Percentiles rank a stretch among this genome's conserved stretches.
phyloP scores from a whole-genome alignment of 1,139 yeast species.

The Lipomyces yarrowii region DNA sequence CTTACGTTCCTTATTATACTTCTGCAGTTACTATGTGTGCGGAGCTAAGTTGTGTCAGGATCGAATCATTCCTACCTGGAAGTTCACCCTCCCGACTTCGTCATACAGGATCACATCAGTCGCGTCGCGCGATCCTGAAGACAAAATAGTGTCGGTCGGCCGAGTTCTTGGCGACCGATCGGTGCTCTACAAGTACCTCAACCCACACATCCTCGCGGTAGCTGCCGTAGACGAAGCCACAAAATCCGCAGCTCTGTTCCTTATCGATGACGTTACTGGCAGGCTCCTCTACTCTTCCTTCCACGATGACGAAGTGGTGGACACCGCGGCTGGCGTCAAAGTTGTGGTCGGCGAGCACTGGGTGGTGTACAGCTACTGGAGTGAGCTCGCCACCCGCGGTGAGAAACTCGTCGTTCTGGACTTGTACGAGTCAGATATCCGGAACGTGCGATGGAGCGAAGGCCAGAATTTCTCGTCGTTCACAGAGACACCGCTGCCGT shows the following conservation, averaged over 20 bases:
- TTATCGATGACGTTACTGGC: conserved; percentile 75
- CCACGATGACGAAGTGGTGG: conserved; percentile 44
- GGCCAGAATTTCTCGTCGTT: conserved; percentile 44
- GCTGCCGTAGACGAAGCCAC: conserved; percentile 48
- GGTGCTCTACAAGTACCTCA: conserved; percentile 80
- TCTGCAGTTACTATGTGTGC: not conserved
- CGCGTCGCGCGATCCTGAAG: conserved; percentile 48
- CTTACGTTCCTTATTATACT: too few relatives aligned
- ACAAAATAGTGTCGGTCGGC: conserved; percentile 66
- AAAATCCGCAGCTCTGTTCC: conserved; percentile 45
- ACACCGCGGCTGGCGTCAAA: conserved; percentile 51
- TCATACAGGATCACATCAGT: conserved; percentile 43
- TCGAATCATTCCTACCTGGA: conserved; percentile 34
- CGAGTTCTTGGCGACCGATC: conserved; percentile 68
- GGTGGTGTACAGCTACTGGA: conserved; percentile 68
- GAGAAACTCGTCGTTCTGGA: conserved; percentile 74
- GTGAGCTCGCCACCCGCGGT: conserved; percentile 50
- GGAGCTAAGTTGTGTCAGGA: conserved; percentile 22
- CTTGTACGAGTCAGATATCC: conserved; percentile 64
- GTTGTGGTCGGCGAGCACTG: conserved; percentile 81
- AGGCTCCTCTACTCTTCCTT: conserved; percentile 53
- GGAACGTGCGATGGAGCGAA: conserved; percentile 48
- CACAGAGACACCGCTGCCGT: conserved; percentile 48
- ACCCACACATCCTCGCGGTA: conserved; percentile 67
- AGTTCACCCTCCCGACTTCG: conserved; percentile 33